Percentiles rank a stretch among this genome's conserved stretches.
Evolutionary conservation across 2,329 filamentous ascomycete genomes (phyloP).

Genomic region (Fusarium kyushuense): DNA sequence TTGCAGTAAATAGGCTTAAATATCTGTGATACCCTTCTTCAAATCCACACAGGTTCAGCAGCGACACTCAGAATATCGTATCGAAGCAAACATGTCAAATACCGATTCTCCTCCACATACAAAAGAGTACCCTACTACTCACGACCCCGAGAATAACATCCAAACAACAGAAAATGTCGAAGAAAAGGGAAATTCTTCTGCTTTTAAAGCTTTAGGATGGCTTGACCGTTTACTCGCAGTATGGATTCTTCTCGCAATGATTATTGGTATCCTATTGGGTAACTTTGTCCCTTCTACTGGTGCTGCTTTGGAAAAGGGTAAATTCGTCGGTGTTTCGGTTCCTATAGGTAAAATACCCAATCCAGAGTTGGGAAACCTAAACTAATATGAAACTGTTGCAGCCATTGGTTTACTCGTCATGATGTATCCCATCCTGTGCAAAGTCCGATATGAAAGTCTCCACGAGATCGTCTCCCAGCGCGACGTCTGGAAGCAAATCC

Average conservation of each 20-base stretch:
- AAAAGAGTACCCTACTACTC: constrained; percentile 8
- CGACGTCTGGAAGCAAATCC: constrained; percentile 81
- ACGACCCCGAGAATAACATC: constrained; percentile 25
- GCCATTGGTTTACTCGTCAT: constrained; percentile 86
- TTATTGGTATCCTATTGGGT: constrained; percentile 78
- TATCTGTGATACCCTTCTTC: background rate
- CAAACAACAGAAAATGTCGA: background rate
- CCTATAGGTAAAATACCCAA: constrained; percentile 65
- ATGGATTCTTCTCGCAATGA: constrained; percentile 85
- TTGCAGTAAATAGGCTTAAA: background rate
- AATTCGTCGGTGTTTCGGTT: constrained; percentile 76
- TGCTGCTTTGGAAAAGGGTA: constrained; percentile 73
- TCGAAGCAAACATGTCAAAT: background rate
- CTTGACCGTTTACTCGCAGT: constrained; percentile 74
- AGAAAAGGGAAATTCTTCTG: constrained; percentile 47
- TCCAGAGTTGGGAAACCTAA: too few species aligned
- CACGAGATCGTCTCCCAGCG: constrained; percentile 72
- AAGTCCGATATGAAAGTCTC: constrained; percentile 81
- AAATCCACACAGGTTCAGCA: background rate
- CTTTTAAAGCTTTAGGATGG: constrained; percentile 67
- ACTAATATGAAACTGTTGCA: constrained; percentile 47
- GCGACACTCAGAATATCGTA: background rate
- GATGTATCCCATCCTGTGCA: constrained; percentile 96
- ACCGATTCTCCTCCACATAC: background rate
- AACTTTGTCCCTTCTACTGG: constrained; percentile 77